A percentile compares a stretch with the other conserved stretches of the same genome.
phyloP scores from a whole-genome alignment of 129 eudicot genomes.

The Pseudognaphalium luteoalbum region DNA sequence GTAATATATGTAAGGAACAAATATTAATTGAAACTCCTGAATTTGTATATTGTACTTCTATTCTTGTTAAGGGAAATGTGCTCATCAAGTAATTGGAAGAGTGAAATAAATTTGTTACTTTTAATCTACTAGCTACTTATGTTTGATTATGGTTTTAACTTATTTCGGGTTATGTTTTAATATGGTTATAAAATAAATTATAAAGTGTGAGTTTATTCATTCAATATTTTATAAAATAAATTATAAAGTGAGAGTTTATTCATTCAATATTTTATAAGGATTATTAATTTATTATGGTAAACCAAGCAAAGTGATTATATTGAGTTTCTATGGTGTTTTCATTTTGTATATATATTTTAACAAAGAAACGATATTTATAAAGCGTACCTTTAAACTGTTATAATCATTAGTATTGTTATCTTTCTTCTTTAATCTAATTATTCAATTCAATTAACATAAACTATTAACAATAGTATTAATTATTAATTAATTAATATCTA shows the following conservation, averaged over 20 bases:
- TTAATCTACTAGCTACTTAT: not conserved
- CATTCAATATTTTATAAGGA: not conserved
- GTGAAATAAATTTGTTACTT: not conserved
- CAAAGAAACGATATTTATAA: not conserved
- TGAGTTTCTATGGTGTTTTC: not conserved
- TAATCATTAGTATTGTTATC: not conserved
- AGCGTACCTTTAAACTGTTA: not conserved
- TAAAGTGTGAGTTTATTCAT: not conserved
- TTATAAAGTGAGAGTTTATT: not conserved
- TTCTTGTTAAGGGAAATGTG: conserved; percentile 18
- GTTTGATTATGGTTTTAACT: not conserved
- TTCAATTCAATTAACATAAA: not conserved
- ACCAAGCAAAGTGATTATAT: not conserved
- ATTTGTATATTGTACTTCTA: conserved; percentile 29
- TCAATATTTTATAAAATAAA: not conserved
- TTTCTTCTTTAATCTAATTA: not conserved
- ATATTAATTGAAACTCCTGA: conserved; percentile 1
- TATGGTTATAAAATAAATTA: not conserved
- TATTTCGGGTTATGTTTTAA: conserved; percentile 7
- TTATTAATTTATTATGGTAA: not conserved
- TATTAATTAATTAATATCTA: no score
- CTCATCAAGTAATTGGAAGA: not conserved
- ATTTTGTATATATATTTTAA: not conserved
- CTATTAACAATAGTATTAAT: not conserved
- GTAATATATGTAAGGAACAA: conserved; percentile 9